Evolutionary conservation across 192 early-diverging fungal species (phyloP).

Genomic region (Chytriomyces confervae): DNA sequence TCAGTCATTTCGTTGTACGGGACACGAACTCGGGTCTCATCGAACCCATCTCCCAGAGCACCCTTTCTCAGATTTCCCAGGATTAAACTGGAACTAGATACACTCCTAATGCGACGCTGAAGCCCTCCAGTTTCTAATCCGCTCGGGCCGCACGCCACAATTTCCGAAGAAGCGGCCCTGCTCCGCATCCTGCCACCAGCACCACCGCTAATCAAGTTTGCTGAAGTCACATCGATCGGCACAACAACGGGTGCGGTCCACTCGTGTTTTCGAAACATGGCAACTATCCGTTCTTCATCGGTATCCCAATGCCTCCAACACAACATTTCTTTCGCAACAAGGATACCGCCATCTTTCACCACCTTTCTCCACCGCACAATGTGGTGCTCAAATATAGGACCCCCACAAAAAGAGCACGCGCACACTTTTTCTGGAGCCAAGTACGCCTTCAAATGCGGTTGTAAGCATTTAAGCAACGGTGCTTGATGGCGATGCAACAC

Average conservation of each 20-base stretch:
- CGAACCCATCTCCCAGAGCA: no score
- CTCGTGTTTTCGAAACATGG: constrained; percentile 60
- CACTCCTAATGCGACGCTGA: not conserved
- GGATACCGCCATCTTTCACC: constrained; percentile 49
- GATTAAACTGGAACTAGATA: no score
- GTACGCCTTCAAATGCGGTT: constrained; percentile 68
- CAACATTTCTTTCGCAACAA: constrained; percentile 62
- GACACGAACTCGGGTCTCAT: no score
- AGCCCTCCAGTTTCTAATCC: not conserved
- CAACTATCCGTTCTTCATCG: constrained; percentile 63
- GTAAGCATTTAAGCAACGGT: constrained; percentile 55
- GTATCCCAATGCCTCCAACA: constrained; percentile 75
- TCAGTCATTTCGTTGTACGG: no score
- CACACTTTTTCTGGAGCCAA: constrained; percentile 53
- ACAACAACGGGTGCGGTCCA: constrained; percentile 52
- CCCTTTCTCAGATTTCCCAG: no score
- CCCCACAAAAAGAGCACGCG: constrained; percentile 76
- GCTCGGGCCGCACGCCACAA: not conserved
- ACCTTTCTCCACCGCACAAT: constrained; percentile 66
- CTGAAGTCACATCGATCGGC: not conserved
- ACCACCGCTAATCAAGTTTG: no score
- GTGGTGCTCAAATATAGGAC: constrained; percentile 76
- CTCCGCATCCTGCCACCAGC: not conserved
- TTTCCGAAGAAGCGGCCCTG: not conserved
- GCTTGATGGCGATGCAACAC: constrained; percentile 72